These are phyloP conservation scores for Solanum arcanum DNA, from an alignment of 257 asterid genomes.

Conservation along the genomic window DNA sequence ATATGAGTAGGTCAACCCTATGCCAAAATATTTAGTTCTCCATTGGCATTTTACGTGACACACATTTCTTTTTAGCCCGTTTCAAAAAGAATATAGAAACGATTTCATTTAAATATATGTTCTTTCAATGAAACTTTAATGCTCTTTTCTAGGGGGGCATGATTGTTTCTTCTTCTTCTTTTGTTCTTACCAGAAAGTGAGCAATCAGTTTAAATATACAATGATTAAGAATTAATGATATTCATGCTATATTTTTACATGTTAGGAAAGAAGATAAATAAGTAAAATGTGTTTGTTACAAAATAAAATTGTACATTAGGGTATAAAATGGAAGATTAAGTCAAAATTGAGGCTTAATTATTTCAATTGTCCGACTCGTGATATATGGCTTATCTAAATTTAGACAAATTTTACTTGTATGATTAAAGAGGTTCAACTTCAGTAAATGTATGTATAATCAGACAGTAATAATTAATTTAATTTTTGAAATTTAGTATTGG, in stretches of 20 bases:
- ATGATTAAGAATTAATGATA: neutral
- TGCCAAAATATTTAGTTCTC: neutral
- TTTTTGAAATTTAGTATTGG: constrained; percentile 2
- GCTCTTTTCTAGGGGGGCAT: neutral
- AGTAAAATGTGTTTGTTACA: neutral
- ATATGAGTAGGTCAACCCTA: neutral
- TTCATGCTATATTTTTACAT: neutral
- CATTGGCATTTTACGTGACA: too few species aligned
- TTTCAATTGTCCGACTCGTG: neutral
- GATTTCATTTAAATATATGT: neutral
- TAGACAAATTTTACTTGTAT: neutral
- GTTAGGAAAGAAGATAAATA: neutral
- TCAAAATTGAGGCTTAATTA: neutral
- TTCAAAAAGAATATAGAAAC: neutral
- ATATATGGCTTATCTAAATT: neutral
- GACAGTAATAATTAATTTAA: neutral
- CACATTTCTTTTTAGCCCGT: too few species aligned
- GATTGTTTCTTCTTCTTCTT: neutral
- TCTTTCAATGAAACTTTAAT: neutral
- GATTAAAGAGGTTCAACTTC: neutral
- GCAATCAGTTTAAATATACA: neutral
- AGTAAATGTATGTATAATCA: neutral
- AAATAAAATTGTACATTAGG: neutral
- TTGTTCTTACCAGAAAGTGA: neutral
- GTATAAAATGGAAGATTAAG: neutral